Evolutionary conservation across 345 rosid genomes (phyloP).

Genomic region (Lenwebbia sp.): DNA sequence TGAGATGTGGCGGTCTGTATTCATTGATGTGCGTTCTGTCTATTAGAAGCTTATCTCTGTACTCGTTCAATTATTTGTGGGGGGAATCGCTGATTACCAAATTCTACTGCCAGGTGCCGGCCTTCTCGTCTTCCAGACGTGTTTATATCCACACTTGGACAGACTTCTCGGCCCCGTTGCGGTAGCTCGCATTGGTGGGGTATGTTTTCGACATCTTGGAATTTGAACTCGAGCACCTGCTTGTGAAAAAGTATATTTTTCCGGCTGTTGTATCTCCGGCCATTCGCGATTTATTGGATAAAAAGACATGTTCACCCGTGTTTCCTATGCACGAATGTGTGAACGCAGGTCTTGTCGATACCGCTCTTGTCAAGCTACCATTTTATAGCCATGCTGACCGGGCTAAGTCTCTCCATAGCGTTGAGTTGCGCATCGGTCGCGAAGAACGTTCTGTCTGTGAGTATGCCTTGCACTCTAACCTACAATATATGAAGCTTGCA

Average conservation of each 20-base stretch:
- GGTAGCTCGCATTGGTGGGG: conserved; percentile 56
- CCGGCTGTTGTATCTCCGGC: neutral
- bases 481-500: neutral
- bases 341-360: conserved; percentile 38
- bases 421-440: conserved; percentile 51
- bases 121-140: conserved; percentile 68
- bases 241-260: neutral
- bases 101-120: conserved; percentile 42
- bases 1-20: neutral
- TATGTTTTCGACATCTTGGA: conserved; percentile 3
- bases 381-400: conserved; percentile 54
- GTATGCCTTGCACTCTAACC: neutral
- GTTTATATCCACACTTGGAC: conserved; percentile 45
- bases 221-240: neutral
- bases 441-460: conserved; percentile 59
- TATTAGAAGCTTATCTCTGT: neutral
- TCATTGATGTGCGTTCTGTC: neutral
- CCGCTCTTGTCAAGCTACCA: conserved; percentile 55
- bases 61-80: neutral
- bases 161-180: conserved; percentile 53
- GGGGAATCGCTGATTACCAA: neutral
- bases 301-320: neutral
- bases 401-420: conserved; percentile 37
- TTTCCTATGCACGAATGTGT: neutral
- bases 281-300: neutral